phyloP scores from a whole-genome alignment of 1,284 basidiomycete genomes.

The Sanghuangporus weigelae region DNA sequence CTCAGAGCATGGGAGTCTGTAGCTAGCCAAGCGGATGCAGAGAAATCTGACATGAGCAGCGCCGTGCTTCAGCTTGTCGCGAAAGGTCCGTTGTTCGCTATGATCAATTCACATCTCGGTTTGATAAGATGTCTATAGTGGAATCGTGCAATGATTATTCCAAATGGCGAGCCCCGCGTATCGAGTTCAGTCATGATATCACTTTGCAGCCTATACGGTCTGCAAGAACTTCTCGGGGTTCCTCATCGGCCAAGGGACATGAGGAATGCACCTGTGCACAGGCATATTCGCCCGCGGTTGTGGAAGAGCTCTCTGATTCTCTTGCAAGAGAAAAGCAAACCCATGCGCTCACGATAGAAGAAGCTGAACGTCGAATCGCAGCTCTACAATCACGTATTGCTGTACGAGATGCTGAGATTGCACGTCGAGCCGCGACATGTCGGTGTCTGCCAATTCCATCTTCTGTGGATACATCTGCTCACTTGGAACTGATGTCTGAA shows the following conservation, averaged over 20 bases:
- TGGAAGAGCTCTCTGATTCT: slow-evolving; percentile 34
- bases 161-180: slow-evolving; percentile 46
- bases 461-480: background rate
- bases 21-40: slow-evolving; percentile 36
- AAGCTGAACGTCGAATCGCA: slow-evolving; percentile 38
- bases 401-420: slow-evolving; percentile 49
- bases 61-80: slow-evolving; percentile 48
- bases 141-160: slow-evolving; percentile 46
- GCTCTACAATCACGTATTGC: slow-evolving; percentile 50
- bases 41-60: slow-evolving; percentile 49
- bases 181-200: slow-evolving; percentile 36
- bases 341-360: slow-evolving; percentile 35
- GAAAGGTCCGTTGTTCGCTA: slow-evolving; percentile 41
- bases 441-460: background rate
- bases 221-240: background rate
- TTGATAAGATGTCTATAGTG: slow-evolving; percentile 32
- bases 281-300: slow-evolving; percentile 38
- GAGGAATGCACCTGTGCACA: slow-evolving; percentile 10
- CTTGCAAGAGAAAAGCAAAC: slow-evolving; percentile 42
- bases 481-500: slow-evolving; percentile 4
- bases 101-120: background rate
- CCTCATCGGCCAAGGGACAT: background rate
- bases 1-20: slow-evolving; percentile 32
- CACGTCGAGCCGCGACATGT: slow-evolving; percentile 1
- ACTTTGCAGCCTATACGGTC: slow-evolving; percentile 33